Evolutionary conservation across 176 grass and related monocot species (phyloP).

Genomic region (Musa acuminata): DNA sequence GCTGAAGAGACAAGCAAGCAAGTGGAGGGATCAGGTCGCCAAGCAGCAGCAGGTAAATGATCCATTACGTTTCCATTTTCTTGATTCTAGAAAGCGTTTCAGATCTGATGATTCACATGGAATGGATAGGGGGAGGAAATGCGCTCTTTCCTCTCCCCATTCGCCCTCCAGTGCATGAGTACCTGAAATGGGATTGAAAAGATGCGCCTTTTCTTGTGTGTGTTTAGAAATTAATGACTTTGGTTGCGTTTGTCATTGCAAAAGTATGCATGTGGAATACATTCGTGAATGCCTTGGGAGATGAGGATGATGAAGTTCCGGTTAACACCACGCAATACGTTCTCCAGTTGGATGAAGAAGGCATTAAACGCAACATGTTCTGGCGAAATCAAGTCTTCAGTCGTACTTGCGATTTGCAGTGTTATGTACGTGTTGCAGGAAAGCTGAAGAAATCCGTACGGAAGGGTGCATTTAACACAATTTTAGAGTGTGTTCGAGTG

Average conservation of each 20-base stretch:
- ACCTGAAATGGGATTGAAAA: background rate
- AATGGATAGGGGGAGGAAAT: background rate
- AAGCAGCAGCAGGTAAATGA: no score
- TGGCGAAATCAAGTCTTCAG: no score
- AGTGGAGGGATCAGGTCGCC: no score
- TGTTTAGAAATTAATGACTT: background rate
- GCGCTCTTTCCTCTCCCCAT: background rate
- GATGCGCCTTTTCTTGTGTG: background rate
- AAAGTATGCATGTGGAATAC: background rate
- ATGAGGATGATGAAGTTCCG: background rate
- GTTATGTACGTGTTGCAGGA: background rate
- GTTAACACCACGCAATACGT: no score
- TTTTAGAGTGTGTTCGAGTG: no score
- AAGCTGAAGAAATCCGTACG: background rate
- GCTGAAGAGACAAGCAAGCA: no score
- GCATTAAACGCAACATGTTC: no score
- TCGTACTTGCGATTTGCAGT: no score
- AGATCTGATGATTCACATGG: background rate
- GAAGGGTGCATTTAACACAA: no score
- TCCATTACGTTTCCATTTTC: no score
- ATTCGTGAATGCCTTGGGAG: background rate
- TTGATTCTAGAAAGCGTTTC: no score
- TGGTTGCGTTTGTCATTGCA: background rate
- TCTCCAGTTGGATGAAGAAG: no score
- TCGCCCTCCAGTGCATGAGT: background rate